A percentile compares a stretch with the other conserved stretches of the same genome.
phyloP scores from a whole-genome alignment of 1,284 basidiomycete genomes.

The Exobasidium cylindrosporum region DNA sequence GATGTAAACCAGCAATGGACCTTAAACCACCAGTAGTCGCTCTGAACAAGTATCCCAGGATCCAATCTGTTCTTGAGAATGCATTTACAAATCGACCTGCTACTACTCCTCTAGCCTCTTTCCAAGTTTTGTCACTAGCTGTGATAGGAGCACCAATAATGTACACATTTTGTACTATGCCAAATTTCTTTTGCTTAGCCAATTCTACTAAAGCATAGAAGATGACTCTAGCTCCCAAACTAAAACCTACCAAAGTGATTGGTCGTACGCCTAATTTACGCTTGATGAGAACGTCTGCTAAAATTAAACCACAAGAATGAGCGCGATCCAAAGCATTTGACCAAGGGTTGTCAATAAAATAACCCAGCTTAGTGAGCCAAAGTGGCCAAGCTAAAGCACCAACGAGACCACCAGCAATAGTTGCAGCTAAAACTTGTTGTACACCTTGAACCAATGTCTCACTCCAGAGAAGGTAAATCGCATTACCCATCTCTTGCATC shows the following conservation, averaged over 20 bases:
- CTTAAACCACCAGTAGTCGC: slow-evolving; percentile 52
- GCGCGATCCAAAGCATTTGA: slow-evolving; percentile 52
- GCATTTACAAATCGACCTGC: slow-evolving; percentile 53
- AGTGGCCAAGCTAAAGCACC: slow-evolving; percentile 52
- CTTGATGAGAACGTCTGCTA: slow-evolving; percentile 47
- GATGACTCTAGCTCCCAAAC: slow-evolving; percentile 51
- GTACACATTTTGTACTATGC: slow-evolving; percentile 54
- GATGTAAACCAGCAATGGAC: slow-evolving; percentile 51
- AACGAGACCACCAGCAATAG: slow-evolving; percentile 50
- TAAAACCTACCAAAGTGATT: slow-evolving; percentile 52
- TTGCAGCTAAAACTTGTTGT: slow-evolving; percentile 51
- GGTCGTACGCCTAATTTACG: slow-evolving; percentile 54
- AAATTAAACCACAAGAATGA: slow-evolving; percentile 48
- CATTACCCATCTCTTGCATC: slow-evolving; percentile 56
- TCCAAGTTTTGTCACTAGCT: slow-evolving; percentile 47
- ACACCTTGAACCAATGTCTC: slow-evolving; percentile 54
- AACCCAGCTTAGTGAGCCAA: slow-evolving; percentile 53
- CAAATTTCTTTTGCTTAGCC: slow-evolving; percentile 46
- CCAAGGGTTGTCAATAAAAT: slow-evolving; percentile 55
- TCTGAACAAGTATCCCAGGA: slow-evolving; percentile 52
- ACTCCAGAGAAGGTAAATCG: slow-evolving; percentile 53
- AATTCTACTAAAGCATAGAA: slow-evolving; percentile 52
- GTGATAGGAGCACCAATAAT: slow-evolving; percentile 52
- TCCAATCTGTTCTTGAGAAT: slow-evolving; percentile 53
- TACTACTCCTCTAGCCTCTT: slow-evolving; percentile 44